phyloP scores from a whole-genome alignment of 805 yeast species.

The Debaryomyces castellii region DNA sequence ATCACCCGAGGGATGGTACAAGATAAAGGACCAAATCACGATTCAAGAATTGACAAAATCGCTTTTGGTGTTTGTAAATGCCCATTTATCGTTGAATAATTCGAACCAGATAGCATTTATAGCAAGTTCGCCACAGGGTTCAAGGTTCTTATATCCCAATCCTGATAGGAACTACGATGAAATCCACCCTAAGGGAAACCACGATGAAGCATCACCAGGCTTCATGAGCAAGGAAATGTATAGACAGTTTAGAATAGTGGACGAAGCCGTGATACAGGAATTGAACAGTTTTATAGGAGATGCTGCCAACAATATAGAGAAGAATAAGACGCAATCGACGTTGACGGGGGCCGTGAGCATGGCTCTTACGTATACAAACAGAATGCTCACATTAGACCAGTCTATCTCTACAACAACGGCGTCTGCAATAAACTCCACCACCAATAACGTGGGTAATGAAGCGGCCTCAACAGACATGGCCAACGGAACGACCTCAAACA shows the following conservation, averaged over 20 bases:
- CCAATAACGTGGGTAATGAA: constrained; percentile 18
- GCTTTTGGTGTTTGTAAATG: constrained; percentile 74
- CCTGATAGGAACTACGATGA: constrained; percentile 20
- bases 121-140: constrained; percentile 70
- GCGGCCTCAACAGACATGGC: constrained; percentile 9
- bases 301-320: constrained; percentile 19
- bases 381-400: constrained; percentile 52
- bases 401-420: constrained; percentile 45
- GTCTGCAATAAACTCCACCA: constrained; percentile 41
- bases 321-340: constrained; percentile 44
- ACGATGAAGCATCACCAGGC: constrained; percentile 11
- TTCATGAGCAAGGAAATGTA: constrained; percentile 67
- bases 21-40: constrained; percentile 44
- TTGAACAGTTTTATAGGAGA: constrained; percentile 38
- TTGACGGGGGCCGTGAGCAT: constrained; percentile 78
- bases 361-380: constrained; percentile 78
- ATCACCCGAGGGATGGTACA: constrained; percentile 68
- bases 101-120: constrained; percentile 82
- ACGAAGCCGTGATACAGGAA: constrained; percentile 66
- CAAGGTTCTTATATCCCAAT: constrained; percentile 69
- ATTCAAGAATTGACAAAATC: constrained; percentile 63
- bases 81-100: constrained; percentile 82
- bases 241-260: constrained; percentile 77
- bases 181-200: constrained; percentile 3
- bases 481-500: constrained; percentile 10